Evolutionary conservation across 768 basidiomycete genomes (phyloP).

Genomic region (Rhodotorula graminis): DNA sequence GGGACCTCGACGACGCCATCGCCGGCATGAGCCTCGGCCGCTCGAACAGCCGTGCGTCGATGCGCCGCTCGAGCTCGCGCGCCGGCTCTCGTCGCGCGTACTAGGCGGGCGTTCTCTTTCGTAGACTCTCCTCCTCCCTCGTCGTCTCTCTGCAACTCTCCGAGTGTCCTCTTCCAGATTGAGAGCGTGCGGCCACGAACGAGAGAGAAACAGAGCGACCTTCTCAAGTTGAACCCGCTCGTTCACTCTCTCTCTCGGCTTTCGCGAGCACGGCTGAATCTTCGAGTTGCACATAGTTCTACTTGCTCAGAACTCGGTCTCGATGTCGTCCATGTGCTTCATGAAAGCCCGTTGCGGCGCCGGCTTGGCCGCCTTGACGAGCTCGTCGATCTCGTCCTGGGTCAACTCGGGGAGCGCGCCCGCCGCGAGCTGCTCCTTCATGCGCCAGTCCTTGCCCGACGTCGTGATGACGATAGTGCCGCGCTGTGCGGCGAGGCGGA

Average conservation of each 20-base stretch:
- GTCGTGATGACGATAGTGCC: slow-evolving; percentile 37
- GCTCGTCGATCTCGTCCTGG: slow-evolving; percentile 21
- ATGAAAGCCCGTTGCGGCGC: slow-evolving; percentile 26
- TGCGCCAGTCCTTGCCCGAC: slow-evolving; percentile 34
- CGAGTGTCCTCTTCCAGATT: background rate
- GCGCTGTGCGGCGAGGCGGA: slow-evolving; percentile 24
- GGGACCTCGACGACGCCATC: background rate
- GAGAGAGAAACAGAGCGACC: too few species aligned
- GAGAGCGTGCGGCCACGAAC: too few species aligned
- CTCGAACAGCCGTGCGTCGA: slow-evolving; percentile 2
- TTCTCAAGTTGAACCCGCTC: too few species aligned
- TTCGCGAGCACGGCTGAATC: too few species aligned
- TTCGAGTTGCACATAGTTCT: too few species aligned
- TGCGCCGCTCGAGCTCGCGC: background rate
- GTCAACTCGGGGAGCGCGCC: slow-evolving; percentile 21
- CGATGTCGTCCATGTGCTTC: slow-evolving; percentile 35
- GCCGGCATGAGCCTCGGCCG: background rate
- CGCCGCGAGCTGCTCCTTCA: slow-evolving; percentile 35
- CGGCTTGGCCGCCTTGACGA: slow-evolving; percentile 9
- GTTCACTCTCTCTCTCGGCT: too few species aligned
- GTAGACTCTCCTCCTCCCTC: background rate
- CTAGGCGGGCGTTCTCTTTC: background rate
- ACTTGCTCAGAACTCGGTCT: slow-evolving; percentile 19
- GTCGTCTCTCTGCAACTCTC: background rate
- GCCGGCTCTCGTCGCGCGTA: background rate